Percentiles rank a stretch among this genome's conserved stretches.
phyloP scores from a whole-genome alignment of 1,284 basidiomycete species.

The Coniferiporia sulphurascens region DNA sequence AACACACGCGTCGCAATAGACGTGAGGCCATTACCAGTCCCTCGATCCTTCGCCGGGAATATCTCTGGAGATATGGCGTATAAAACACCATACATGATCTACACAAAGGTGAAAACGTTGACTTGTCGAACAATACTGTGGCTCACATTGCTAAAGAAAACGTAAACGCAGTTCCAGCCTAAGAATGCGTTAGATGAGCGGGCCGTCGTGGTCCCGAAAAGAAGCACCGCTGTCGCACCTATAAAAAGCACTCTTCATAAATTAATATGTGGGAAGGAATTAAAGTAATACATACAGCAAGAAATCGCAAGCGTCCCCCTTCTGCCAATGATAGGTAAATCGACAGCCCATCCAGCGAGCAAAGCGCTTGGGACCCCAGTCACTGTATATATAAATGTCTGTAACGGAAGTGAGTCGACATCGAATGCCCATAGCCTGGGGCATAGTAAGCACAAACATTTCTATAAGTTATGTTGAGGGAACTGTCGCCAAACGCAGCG shows the following conservation, averaged over 20 bases:
- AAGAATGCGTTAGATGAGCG: conserved; percentile 57
- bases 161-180: conserved; percentile 71
- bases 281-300: conserved; percentile 29
- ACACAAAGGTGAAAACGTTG: conserved; percentile 8
- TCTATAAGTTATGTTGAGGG: conserved; percentile 46
- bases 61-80: conserved; percentile 65
- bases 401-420: conserved; percentile 8
- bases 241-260: background rate
- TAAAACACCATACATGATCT: conserved; percentile 71
- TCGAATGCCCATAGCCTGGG: background rate
- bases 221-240: conserved; percentile 64
- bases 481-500: conserved; percentile 42
- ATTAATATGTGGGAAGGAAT: conserved; percentile 25
- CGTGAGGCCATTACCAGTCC: conserved; percentile 66
- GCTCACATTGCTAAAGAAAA: conserved; percentile 52
- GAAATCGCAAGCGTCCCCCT: conserved; percentile 56
- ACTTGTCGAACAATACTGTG: background rate
- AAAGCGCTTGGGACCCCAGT: conserved; percentile 67
- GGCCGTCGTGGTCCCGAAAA: conserved; percentile 65
- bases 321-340: conserved; percentile 56
- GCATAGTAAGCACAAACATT: conserved; percentile 33
- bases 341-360: conserved; percentile 59
- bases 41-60: conserved; percentile 67
- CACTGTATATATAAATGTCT: conserved; percentile 56
- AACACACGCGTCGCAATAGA: conserved; percentile 59